These are phyloP conservation scores for Drechslera avenae DNA, from an alignment of 2,329 filamentous ascomycete species.

Conservation along the genomic window DNA sequence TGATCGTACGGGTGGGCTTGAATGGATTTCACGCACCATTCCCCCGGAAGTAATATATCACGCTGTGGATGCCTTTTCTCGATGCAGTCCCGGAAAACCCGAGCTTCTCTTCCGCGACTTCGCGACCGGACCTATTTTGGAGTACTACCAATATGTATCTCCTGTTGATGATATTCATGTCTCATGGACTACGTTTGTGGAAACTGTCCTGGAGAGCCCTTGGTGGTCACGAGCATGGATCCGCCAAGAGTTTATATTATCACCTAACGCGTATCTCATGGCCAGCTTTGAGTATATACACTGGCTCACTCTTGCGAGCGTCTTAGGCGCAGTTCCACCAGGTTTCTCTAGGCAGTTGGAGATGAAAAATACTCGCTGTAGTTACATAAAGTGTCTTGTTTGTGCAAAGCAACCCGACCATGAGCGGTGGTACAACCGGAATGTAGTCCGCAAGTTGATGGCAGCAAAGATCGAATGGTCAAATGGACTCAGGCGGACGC, in stretches of 20 bases:
- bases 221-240: not conserved
- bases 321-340: not conserved
- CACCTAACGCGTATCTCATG: not conserved
- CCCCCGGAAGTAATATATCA: not conserved
- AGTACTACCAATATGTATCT: not conserved
- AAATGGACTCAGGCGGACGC: not conserved
- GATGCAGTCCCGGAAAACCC: not conserved
- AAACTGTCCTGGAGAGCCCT: not conserved
- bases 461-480: not conserved
- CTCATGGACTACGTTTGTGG: not conserved
- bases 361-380: not conserved
- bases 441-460: not conserved
- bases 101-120: not conserved
- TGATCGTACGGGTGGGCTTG: not conserved
- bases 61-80: not conserved
- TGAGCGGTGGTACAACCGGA: not conserved
- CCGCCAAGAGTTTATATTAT: not conserved
- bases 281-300: not conserved
- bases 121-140: not conserved
- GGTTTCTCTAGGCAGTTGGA: not conserved
- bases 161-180: not conserved
- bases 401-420: not conserved
- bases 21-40: not conserved
- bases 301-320: not conserved
- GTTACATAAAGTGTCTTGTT: no score